Base-by-base conservation (phyloP, 805 yeast genomes). In the Aciculoconidium aculeatum region DNA sequence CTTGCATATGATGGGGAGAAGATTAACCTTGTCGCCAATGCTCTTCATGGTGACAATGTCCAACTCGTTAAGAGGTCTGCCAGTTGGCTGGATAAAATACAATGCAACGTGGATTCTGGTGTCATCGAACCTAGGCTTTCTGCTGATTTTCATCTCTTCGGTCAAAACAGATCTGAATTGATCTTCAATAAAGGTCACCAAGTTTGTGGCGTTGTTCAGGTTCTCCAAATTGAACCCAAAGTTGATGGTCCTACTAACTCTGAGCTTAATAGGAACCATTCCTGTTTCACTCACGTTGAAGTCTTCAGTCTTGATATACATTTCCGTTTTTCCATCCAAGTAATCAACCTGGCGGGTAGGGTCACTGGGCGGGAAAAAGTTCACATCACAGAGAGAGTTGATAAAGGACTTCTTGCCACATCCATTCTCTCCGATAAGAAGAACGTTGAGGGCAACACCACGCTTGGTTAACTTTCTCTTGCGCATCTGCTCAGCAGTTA, bases 1-100 rank as follows among this genome's bases (percentile, higher is more conserved):
- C 51, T 85, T 83, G 15, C 86, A 72, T 44, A 86, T 71, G 4
- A 87, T 75, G 1, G 96, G 96, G 37, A 87, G 75, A 39, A 88
- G 66, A 47, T 85, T 87, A 23, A 81, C 88, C 31, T 90, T 69
- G 15, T 72, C 62, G 17, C 82, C 68, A 15, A 88, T 65, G 37
- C 73, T 76, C 53, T 72, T 73, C 83, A 87, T 76, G 5, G 82
- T 71, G 39, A 70, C 77, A 37, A 84, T 67, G 53, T 88, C 95
- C 30, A 80, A 60, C 6, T 80, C 74, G 31, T 70, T 65, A 32
- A 84, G 53, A 10, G 32, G 38, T 38, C 45, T 20, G 37, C 39
- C 17, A 35, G 45, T 11, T 27, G 35, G 24, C 10, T 27, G 33
- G 19, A 49, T 26, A 31, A 51, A 51, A 35, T 48, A 51, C n/a